Percentiles rank a stretch among this genome's conserved stretches.
These are phyloP conservation scores for Cyclotella baltica DNA, from an alignment of 108 stramenopile species.

Conservation along the genomic window DNA sequence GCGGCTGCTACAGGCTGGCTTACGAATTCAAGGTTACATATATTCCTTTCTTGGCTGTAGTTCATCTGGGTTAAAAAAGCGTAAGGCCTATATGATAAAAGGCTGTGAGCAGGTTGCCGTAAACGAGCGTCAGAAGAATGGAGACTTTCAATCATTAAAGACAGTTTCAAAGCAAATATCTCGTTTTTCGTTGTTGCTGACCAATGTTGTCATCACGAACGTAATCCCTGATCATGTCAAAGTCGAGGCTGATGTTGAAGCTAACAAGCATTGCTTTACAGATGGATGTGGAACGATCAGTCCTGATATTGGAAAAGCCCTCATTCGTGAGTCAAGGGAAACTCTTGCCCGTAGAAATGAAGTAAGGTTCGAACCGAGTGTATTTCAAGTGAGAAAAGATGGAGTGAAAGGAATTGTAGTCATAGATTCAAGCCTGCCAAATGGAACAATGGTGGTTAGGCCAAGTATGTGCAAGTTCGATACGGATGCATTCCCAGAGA, in stretches of 20 bases:
- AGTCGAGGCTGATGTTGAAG: not conserved
- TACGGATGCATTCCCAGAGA: not conserved
- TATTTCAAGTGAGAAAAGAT: slow-evolving; percentile 5
- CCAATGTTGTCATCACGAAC: not conserved
- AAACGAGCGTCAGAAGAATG: slow-evolving; percentile 8
- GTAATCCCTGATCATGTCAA: not conserved
- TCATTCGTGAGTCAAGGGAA: not conserved
- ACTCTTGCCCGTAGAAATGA: not conserved
- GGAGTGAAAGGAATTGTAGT: slow-evolving; percentile 8
- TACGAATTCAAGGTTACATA: not conserved
- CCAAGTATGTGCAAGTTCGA: slow-evolving; percentile 8
- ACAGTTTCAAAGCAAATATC: slow-evolving; percentile 3
- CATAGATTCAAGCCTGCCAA: not conserved
- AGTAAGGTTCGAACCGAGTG: not conserved
- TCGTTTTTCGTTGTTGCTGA: not conserved
- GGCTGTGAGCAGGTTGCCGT: slow-evolving; percentile 1
- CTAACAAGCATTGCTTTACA: slow-evolving; percentile 2
- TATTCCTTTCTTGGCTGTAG: slow-evolving; percentile 11
- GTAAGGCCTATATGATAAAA: not conserved
- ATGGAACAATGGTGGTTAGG: not conserved
- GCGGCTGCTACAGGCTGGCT: not conserved
- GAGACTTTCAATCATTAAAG: not conserved
- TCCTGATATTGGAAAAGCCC: not conserved
- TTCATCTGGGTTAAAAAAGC: slow-evolving; percentile 5
- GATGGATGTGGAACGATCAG: slow-evolving; percentile 5